Conservation (phyloP, 2,329 filamentous ascomycete genomes). For the Lasiodiplodia theobromae region DNA sequence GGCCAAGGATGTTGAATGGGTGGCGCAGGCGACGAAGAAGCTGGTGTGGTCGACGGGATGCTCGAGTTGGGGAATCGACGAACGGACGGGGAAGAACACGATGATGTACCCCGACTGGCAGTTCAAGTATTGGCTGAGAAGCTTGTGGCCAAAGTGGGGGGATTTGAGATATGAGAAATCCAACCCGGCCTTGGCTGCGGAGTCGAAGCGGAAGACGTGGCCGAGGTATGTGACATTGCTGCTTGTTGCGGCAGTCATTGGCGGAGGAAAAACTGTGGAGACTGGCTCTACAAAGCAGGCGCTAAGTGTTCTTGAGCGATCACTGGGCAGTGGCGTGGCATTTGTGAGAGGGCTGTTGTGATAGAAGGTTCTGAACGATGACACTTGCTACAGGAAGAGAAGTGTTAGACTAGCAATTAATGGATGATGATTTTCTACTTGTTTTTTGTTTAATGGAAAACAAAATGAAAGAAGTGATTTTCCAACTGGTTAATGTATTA, state of each 20-base stretch:
- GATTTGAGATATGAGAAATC: constrained; percentile 48
- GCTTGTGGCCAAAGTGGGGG: constrained; percentile 51
- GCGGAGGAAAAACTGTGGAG: not conserved
- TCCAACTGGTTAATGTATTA: too few relatives aligned
- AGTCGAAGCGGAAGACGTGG: not conserved
- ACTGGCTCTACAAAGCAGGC: not conserved
- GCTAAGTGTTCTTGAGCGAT: not conserved
- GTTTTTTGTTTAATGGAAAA: too few relatives aligned
- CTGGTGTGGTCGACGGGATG: constrained; percentile 61
- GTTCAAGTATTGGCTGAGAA: constrained; percentile 57
- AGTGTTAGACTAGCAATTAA: too few relatives aligned
- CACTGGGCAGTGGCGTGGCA: too few relatives aligned
- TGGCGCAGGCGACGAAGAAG: constrained; percentile 51
- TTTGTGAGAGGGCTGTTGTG: too few relatives aligned
- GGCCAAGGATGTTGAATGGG: constrained; percentile 44
- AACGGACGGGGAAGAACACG: constrained; percentile 56
- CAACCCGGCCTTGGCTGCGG: constrained; percentile 33
- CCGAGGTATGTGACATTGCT: not conserved
- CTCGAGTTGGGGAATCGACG: constrained; percentile 60
- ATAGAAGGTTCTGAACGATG: too few relatives aligned
- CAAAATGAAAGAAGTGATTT: too few relatives aligned
- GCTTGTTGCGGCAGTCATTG: not conserved
- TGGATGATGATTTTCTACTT: too few relatives aligned
- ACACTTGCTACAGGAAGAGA: too few relatives aligned
- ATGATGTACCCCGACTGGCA: constrained; percentile 63